Conservation (phyloP, 2,329 filamentous ascomycete species). For the Phaeosphaeriaceae sp. region DNA sequence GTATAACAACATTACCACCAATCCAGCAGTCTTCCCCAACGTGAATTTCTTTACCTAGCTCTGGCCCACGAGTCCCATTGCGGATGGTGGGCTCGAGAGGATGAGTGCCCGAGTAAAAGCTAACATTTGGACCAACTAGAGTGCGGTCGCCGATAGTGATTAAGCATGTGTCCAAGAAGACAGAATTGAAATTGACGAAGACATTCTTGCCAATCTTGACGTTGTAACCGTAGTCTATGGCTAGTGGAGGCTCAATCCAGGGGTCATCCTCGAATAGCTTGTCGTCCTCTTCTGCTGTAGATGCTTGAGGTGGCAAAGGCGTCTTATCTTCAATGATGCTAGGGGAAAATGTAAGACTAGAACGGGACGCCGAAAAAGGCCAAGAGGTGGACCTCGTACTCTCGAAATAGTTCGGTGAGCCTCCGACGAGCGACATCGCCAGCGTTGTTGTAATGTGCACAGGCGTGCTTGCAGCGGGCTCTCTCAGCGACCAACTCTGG, state of each 20-base stretch:
- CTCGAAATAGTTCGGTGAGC: conserved; percentile 71
- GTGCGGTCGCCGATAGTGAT: conserved; percentile 80
- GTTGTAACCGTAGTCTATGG: conserved; percentile 80
- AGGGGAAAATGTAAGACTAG: conserved; percentile 18
- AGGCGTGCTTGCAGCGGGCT: conserved; percentile 67
- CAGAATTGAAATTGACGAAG: conserved; percentile 77
- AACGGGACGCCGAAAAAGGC: neutral
- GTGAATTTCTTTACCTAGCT: conserved; percentile 73
- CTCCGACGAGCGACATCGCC: conserved; percentile 66
- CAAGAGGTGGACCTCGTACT: conserved; percentile 60
- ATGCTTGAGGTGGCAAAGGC: conserved; percentile 66
- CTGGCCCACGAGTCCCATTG: conserved; percentile 77
- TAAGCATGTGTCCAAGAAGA: conserved; percentile 76
- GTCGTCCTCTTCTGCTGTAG: conserved; percentile 69
- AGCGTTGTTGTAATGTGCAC: conserved; percentile 67
- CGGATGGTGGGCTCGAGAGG: conserved; percentile 76
- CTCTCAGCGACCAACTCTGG: conserved; percentile 71
- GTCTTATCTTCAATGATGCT: conserved; percentile 69
- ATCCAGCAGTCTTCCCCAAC: conserved; percentile 73
- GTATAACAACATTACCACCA: conserved; percentile 60
- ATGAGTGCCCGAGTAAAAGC: conserved; percentile 76
- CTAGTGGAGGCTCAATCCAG: conserved; percentile 73
- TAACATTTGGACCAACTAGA: conserved; percentile 78
- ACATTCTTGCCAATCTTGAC: conserved; percentile 72
- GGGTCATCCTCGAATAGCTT: conserved; percentile 68